Base-by-base conservation (phyloP, 257 asterid genomes). In the Jacaranda mimosifolia region DNA sequence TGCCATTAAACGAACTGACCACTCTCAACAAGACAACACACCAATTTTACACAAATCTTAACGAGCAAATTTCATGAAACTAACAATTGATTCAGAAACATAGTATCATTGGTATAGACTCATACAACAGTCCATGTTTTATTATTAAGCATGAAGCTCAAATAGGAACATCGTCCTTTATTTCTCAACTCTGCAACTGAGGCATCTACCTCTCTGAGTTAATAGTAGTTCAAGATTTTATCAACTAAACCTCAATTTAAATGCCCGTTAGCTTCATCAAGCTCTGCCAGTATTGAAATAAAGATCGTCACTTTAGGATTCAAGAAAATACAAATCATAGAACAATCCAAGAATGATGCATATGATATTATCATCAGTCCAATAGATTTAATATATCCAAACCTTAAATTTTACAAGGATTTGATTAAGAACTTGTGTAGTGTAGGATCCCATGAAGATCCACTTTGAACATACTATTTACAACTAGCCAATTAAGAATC, bases 241-340 rank as follows among this genome's bases (percentile, higher is more conserved):
- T 64, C 1, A 36, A 75, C 51, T 15, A 21, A 71, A 58, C 60
- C 7, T 68, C 80, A 59, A 15, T 64, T 52, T 19, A 55, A 66
- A 39, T 15, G 79, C 66, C 46, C 64, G 17, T n/a, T 78, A 38
- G 38, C 83, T 74, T 26, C 32, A 26, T 56, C 83, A 18, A 52
- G 69, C 39, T 48, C 86, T 78, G 86, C 68, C 68, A 75, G 1
- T 49, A n/a, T 36, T 4, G 3, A 36, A 26, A 26, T 19, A 70
- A 43, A 45, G 15, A 56, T 49, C 40, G 35, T 42, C 59, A 46
- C 9, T 68, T n/a, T 17, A 13, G 18, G n/a, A 32, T 19, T 56
- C 49, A 70, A 49, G 15, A 56, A 67, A 17, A 9, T 13, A 26
- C 32, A 2, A 26, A 26, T 26, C 32, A 2, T 26, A 26, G 32